Evolutionary conservation across 306 rosid genomes (phyloP).

Genomic region (Glycine latifolia): DNA sequence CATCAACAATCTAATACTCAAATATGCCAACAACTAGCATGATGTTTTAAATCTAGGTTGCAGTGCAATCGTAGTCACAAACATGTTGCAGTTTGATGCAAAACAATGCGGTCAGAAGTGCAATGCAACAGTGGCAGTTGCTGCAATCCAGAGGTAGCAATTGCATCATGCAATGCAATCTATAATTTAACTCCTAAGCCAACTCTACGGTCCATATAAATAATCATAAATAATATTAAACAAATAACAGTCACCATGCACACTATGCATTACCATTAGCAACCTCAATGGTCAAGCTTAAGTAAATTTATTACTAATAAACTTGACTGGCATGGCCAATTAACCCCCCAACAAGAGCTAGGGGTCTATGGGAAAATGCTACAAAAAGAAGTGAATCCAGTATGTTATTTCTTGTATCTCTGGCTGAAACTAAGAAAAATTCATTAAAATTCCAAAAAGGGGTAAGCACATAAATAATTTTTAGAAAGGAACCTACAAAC

Average conservation of each 20-base stretch:
- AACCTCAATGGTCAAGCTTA: constrained; percentile 7
- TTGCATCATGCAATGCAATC: constrained; percentile 18
- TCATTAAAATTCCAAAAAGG: not conserved
- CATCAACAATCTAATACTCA: constrained; percentile 23
- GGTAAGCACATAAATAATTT: not conserved
- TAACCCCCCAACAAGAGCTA: constrained; percentile 3
- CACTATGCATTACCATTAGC: not conserved
- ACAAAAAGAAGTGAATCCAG: no score
- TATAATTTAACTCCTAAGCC: constrained; percentile 2
- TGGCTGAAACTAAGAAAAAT: not conserved
- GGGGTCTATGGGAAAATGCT: not conserved
- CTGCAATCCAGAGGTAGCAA: not conserved
- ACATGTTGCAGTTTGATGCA: not conserved
- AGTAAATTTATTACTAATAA: constrained; percentile 10
- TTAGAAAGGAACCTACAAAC: not conserved
- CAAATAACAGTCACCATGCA: constrained; percentile 29
- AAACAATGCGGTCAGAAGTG: constrained; percentile 15
- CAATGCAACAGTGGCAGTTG: not conserved
- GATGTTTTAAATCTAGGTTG: constrained; percentile 28
- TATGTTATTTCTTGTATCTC: not conserved
- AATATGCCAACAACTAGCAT: constrained; percentile 24
- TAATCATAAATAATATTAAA: not conserved
- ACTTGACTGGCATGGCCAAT: not conserved
- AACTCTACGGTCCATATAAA: constrained; percentile 4
- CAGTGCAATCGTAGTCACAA: not conserved